Evolutionary conservation across 140 eudicot species (phyloP), one percentile per base, ranked within the genome.

Genomic region (Flaveria floridana): DNA sequence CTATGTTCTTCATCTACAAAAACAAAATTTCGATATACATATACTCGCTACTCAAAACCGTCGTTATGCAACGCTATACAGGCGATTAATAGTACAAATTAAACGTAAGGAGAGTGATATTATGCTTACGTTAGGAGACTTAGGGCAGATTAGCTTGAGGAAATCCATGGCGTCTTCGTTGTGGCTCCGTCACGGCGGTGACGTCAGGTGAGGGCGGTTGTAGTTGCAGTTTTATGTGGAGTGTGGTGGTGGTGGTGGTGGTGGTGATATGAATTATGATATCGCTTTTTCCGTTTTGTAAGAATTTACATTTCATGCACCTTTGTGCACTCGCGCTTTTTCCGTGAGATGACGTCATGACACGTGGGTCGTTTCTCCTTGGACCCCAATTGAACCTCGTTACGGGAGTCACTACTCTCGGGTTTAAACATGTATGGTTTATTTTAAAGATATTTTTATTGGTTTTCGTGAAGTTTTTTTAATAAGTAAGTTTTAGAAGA

Each of bases 61-160:
- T 39, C 41, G 47, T 59, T 52, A 42, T 9, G 14, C 50, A 11
- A 67, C 10, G 55, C 61, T 26, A 53, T 66, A 53, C 59, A 39
- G n/a, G 15, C 61, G 30, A 12, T 11, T 19, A 56, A 44, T 5
- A 25, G 10, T 16, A 0, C 46, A 21, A 14, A 50, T 64, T 5
- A 5, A 51, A 37, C 28, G 47, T 21, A 34, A 59, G 63, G 57
- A 68, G 51, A 68, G 51, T 41, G 65, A 44, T 58, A 26, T 73
- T 1, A 25, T 8, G 64, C 91, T 14, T 91, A 91, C 97, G 70
- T 84, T 75, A 62, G 94, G 91, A 72, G 96, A 91, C 13, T 25
- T 78, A 71, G 97, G 91, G 88, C 96, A 91, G 21, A 91, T 52
- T 16, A 74, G 77, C 68, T 78, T 82, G 65, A 85, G 5, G 73